These are phyloP conservation scores for Puccinia coronata DNA, from an alignment of 1,284 basidiomycete genomes.

Conservation along the genomic window DNA sequence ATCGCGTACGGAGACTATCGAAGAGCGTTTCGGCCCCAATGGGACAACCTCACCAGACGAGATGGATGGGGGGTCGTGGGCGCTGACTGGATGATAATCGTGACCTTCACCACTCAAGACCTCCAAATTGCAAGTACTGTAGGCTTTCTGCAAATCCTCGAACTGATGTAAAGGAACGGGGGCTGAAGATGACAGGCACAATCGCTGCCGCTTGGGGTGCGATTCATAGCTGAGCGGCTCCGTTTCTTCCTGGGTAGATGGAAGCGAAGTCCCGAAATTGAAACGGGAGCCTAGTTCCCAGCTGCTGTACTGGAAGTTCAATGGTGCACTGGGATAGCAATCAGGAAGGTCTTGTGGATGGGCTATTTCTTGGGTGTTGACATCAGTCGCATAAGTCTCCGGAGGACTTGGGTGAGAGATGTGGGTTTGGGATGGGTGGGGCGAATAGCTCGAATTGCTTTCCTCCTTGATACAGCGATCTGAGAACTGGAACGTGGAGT, in stretches of 20 bases:
- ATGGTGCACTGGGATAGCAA: conserved; percentile 6
- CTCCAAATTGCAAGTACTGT: background rate
- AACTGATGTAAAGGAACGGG: background rate
- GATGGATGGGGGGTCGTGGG: background rate
- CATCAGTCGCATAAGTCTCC: background rate
- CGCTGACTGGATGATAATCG: background rate
- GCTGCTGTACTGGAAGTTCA: conserved; percentile 11
- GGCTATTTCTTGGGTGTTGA: background rate
- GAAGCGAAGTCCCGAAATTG: background rate
- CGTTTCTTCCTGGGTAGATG: background rate
- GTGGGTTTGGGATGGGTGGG: background rate
- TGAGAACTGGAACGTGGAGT: background rate
- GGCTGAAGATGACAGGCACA: background rate
- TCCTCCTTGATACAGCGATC: background rate
- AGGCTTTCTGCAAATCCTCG: conserved; percentile 16
- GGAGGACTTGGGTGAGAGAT: background rate
- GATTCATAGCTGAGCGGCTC: conserved; percentile 12
- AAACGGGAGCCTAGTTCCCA: conserved; percentile 5
- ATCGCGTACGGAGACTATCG: background rate
- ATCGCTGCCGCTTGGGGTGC: conserved; percentile 17
- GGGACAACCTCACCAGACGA: background rate
- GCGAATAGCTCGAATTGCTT: background rate
- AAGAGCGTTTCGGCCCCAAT: background rate
- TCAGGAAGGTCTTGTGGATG: conserved; percentile 4
- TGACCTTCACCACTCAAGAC: background rate